Evolutionary conservation across 1,284 basidiomycete genomes (phyloP), one percentile per base, ranked within the genome.

Genomic region (Stygiomarasmius scandens): DNA sequence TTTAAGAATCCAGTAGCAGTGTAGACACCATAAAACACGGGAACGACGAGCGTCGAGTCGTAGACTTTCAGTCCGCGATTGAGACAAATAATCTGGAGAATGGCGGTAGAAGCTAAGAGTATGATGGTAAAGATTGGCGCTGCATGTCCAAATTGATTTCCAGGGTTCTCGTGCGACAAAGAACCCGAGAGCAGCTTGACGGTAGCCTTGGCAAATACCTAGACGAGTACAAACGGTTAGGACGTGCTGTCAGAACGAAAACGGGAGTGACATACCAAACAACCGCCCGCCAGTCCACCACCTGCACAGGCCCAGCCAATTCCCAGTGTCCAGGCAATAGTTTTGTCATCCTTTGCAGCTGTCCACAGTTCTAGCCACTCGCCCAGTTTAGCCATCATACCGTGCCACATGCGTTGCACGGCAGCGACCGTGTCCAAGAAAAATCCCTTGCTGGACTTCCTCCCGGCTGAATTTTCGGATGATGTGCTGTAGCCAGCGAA

Each of bases 251-350:
- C 48, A 52, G 29, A 47, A 23, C 12, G 54, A 43, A 22, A 6
- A 49, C 5, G 29, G 6, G 29, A 32, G 12, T 32, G 29, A 67
- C 97, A 96, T 1, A 98, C 92, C 50, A 98, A 78, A 72, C 87
- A 90, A 44, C 89, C 87, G 2, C 95, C 95, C 1, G 93, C 93
- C 29, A 98, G 77, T 32, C 92, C 87, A 6, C 95, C 95, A 27
- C 95, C 95, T 54, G 87, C 87, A 58, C 93, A 93, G 1, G 93
- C 90, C 95, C 95, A 98, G 0, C 89, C 90, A 51, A 97, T 92
- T 5, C 95, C 95, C 48, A 95, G 81, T 14, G 92, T 87, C 90
- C 93, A 96, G 3, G 87, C 87, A 48, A 97, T 77, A 47, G 88
- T 85, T 63, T 84, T 88, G 66, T 97, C 95, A 63, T 90, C 87